These are phyloP conservation scores for Penicillium pulvis DNA, from an alignment of 495 filamentous ascomycete genomes.

Conservation along the genomic window DNA sequence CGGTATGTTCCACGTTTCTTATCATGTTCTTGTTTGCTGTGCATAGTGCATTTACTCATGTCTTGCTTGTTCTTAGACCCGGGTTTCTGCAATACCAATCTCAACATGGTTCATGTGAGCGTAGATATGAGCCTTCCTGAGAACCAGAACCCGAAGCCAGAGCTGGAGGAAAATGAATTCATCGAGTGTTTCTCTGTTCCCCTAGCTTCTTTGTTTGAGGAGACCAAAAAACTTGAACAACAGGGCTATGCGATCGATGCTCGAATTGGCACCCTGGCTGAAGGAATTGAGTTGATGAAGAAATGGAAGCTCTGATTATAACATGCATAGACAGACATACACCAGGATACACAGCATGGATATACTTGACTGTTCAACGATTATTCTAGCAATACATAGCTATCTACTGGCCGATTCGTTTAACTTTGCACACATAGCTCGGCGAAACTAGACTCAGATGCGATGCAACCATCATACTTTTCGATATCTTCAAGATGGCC, in stretches of 20 bases:
- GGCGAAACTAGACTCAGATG: not conserved
- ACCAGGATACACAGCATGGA: not conserved
- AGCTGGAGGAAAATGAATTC: constrained; percentile 86
- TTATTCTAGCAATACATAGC: no score
- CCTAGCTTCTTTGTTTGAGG: constrained; percentile 63
- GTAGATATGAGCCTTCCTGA: constrained; percentile 71
- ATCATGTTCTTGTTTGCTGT: not conserved
- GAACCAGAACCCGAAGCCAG: constrained; percentile 68
- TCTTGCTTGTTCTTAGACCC: constrained; percentile 42
- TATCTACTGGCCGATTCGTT: no score
- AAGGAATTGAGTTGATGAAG: constrained; percentile 80
- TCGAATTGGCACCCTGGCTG: constrained; percentile 78
- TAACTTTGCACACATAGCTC: not conserved
- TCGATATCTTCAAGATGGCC: not conserved
- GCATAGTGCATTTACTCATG: constrained; percentile 1
- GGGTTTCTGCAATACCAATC: constrained; percentile 87
- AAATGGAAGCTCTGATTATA: constrained; percentile 42
- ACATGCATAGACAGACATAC: not conserved
- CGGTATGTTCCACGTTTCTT: constrained; percentile 14
- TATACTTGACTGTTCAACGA: no score
- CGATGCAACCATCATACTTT: not conserved
- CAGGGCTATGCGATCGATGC: constrained; percentile 86
- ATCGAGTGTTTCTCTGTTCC: constrained; percentile 81
- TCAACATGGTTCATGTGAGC: constrained; percentile 76
- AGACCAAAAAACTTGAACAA: constrained; percentile 66